Evolutionary conservation across 2,329 filamentous ascomycete genomes (phyloP), one percentile per base, ranked within the genome.

Genomic region (Tolypocladium endophyticum): DNA sequence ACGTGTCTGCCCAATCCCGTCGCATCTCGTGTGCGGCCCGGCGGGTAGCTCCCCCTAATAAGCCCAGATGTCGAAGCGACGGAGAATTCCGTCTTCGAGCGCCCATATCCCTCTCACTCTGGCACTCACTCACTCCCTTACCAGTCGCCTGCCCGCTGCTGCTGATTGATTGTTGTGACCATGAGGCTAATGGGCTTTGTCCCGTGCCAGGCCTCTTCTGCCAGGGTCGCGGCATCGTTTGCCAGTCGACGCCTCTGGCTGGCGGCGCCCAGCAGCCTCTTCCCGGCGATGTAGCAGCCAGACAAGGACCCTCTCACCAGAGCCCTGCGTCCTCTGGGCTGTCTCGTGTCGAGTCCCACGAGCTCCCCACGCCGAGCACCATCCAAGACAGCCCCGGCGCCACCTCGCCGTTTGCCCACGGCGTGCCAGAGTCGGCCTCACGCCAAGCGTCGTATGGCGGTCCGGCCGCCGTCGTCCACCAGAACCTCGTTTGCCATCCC

Each of bases 141-240:
- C 18, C 39, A 9, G 20, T 43, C 23, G 18, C 16, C 6, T 7
- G 28, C 23, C 25, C 11, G n/a, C 41, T 25, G 16, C 41, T 45
- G 20, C 39, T 4, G 20, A 11, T n/a, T 18, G 39, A 9, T 20
- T 7, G 39, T 9, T n/a, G 43, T 45, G 6, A 45, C 43, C 43
- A 25, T 43, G 41, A 45, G 39, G 35, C 28, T 38, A 18, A 36
- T n/a, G n/a, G n/a, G 36, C 59, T 43, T 28, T 8, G n/a, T 36
- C n/a, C 28, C 47, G 28, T 8, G 30, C 55, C 58, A 74, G 71
- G 72, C 58, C 64, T 70, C 5, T 73, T 73, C 59, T 74, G 71
- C 61, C 71, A 71, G 60, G 69, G 64, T 41, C 67, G 72, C 52
- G 71, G 71, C 18, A 64, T 74, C 18, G 60, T 63, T 23, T 74